Conservation (phyloP, 345 rosid species). For the Rhodamnia rubescens region DNA sequence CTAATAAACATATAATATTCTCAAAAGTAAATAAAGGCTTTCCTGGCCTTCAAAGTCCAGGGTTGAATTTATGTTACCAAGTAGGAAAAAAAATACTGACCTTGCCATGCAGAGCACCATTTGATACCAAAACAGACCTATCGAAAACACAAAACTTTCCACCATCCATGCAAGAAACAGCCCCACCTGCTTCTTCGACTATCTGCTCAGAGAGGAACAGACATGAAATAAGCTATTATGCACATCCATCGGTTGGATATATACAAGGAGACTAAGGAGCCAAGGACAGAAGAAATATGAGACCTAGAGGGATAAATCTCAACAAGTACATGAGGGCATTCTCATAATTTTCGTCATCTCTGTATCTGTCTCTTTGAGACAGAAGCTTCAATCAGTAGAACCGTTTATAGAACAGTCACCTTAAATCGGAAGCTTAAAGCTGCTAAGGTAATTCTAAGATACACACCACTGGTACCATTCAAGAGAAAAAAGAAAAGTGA, state of each 20-base stretch:
- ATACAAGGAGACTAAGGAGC: neutral
- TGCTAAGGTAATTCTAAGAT: neutral
- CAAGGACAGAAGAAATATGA: neutral
- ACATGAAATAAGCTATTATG: neutral
- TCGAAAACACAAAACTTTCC: slow-evolving; percentile 77
- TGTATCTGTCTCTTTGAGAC: neutral
- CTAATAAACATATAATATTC: neutral
- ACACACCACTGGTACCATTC: neutral
- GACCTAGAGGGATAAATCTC: neutral
- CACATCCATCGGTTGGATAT: neutral
- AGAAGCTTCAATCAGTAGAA: neutral
- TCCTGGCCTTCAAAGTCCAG: neutral
- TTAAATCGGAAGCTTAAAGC: neutral
- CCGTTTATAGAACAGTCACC: neutral
- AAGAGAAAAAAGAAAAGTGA: neutral
- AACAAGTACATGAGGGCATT: neutral
- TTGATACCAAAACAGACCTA: slow-evolving; percentile 88
- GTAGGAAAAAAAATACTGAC: slow-evolving; percentile 18
- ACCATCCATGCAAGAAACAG: slow-evolving; percentile 84
- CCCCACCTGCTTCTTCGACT: slow-evolving; percentile 96
- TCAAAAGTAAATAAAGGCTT: neutral
- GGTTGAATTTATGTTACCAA: neutral
- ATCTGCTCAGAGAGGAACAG: slow-evolving; percentile 29
- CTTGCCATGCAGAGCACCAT: slow-evolving; percentile 76
- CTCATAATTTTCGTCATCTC: neutral